Percentiles rank a stretch among this genome's conserved stretches.
phyloP scores from a whole-genome alignment of 1,139 yeast genomes.

The Geotrichum restrictum region DNA sequence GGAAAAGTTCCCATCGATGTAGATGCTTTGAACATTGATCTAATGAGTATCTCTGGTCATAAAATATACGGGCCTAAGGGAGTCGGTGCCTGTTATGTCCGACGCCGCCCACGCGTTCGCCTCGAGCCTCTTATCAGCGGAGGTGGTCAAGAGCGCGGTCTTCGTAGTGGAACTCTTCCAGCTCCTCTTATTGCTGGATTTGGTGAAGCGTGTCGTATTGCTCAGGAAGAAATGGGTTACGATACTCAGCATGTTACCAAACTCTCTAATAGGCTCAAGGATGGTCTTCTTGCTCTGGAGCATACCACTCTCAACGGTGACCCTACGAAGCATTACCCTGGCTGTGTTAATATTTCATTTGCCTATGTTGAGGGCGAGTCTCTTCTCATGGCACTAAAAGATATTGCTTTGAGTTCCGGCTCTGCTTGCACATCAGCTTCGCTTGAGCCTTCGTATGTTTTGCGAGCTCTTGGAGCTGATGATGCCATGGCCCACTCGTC shows the following conservation, averaged over 20 bases:
- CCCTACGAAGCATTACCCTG: constrained; percentile 65
- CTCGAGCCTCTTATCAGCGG: constrained; percentile 92
- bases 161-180: constrained; percentile 93
- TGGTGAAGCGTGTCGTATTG: constrained; percentile 93
- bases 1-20: constrained; percentile 94
- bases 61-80: constrained; percentile 98
- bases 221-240: constrained; percentile 65
- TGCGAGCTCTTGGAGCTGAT: constrained; percentile 95
- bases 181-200: constrained; percentile 94
- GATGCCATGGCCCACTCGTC: constrained; percentile 98
- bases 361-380: constrained; percentile 99
- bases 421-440: constrained; percentile 99
- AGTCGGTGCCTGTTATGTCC: constrained; percentile 88
- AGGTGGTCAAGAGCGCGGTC: constrained; percentile 99
- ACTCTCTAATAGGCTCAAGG: constrained; percentile 67
- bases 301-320: constrained; percentile 92
- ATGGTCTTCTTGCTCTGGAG: constrained; percentile 73
- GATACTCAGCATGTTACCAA: constrained; percentile 67
- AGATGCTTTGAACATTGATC: constrained; percentile 85
- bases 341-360: constrained; percentile 94
- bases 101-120: constrained; percentile 98
- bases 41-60: constrained; percentile 91
- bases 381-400: constrained; percentile 91
- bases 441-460: constrained; percentile 91
- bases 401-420: constrained; percentile 84